These are phyloP conservation scores for Periconia sp. DNA, from an alignment of 2,329 filamentous ascomycete genomes.

Conservation along the genomic window DNA sequence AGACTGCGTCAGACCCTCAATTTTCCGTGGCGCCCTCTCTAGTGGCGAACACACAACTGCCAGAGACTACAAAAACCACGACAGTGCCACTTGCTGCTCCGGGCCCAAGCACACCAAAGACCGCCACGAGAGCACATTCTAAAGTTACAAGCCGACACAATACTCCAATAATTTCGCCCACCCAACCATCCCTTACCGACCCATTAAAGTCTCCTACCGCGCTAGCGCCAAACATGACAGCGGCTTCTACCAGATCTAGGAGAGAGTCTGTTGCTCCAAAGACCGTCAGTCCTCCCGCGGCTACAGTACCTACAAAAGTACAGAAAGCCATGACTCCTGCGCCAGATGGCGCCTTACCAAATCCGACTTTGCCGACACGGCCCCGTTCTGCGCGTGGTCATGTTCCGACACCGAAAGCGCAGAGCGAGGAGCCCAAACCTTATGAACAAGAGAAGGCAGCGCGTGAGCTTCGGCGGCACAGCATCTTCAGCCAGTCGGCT, in stretches of 20 bases:
- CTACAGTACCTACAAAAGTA: slow-evolving; percentile 20
- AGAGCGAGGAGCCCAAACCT: slow-evolving; percentile 55
- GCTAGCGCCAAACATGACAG: slow-evolving; percentile 25
- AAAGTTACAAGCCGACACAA: slow-evolving; percentile 17
- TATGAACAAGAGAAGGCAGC: slow-evolving; percentile 43
- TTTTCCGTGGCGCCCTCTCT: slow-evolving; percentile 18
- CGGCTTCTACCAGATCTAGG: slow-evolving; percentile 41
- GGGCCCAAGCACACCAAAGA: slow-evolving; percentile 42
- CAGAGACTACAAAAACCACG: slow-evolving; percentile 26
- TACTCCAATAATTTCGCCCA: slow-evolving; percentile 24
- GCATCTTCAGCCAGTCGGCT: slow-evolving; percentile 52
- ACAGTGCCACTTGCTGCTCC: slow-evolving; percentile 54
- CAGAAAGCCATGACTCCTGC: slow-evolving; percentile 25
- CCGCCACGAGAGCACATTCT: slow-evolving; percentile 8
- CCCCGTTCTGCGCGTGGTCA: slow-evolving; percentile 48
- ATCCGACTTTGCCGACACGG: slow-evolving; percentile 25
- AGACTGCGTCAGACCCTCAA: slow-evolving; percentile 15
- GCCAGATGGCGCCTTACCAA: slow-evolving; percentile 18
- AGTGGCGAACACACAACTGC: slow-evolving; percentile 13
- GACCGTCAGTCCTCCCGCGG: slow-evolving; percentile 27
- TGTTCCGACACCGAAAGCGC: slow-evolving; percentile 50
- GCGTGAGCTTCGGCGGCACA: slow-evolving; percentile 52
- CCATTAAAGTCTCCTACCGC: slow-evolving; percentile 17
- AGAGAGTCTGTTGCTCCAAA: slow-evolving; percentile 40
- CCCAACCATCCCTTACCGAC: slow-evolving; percentile 21